A percentile compares a stretch with the other conserved stretches of the same genome.
Conservation (phyloP, 805 yeast genomes). For the Vanderwaltozyma tropicalis region DNA sequence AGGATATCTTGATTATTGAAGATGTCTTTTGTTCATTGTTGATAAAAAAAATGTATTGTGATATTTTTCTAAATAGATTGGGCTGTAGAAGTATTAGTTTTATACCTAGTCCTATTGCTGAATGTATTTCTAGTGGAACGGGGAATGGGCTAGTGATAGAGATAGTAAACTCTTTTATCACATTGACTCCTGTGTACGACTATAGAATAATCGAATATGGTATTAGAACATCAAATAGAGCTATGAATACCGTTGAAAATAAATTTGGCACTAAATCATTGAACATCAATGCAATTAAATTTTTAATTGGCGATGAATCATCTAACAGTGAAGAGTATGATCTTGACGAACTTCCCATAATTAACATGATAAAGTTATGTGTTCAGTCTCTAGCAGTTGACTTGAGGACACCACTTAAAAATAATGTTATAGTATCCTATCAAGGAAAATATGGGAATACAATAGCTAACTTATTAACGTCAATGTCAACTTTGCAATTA, state of each 20-base stretch:
- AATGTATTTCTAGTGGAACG: slow-evolving; percentile 30
- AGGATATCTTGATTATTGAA: slow-evolving; percentile 6
- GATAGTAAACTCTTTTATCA: slow-evolving; percentile 30
- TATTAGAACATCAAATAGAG: slow-evolving; percentile 9
- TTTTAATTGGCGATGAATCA: too few relatives aligned
- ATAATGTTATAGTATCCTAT: slow-evolving; percentile 1
- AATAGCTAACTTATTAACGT: too few relatives aligned
- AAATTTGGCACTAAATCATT: too few relatives aligned
- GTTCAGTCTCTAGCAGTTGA: background rate
- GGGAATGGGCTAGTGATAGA: slow-evolving; percentile 31
- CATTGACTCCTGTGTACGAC: slow-evolving; percentile 31
- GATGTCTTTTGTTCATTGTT: slow-evolving; percentile 24
- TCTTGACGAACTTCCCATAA: slow-evolving; percentile 1
- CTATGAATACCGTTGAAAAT: background rate
- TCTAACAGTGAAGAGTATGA: background rate
- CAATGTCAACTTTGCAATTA: too few relatives aligned
- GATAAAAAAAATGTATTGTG: slow-evolving; percentile 17
- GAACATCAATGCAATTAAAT: too few relatives aligned
- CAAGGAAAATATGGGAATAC: background rate
- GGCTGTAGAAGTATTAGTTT: slow-evolving; percentile 26
- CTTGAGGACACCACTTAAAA: background rate
- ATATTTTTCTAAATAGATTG: slow-evolving; percentile 23
- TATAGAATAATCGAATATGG: slow-evolving; percentile 19
- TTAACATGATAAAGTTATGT: background rate
- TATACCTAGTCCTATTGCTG: slow-evolving; percentile 29